Conservation (phyloP, 441 rosid species). For the Theobroma grandiflorum region DNA sequence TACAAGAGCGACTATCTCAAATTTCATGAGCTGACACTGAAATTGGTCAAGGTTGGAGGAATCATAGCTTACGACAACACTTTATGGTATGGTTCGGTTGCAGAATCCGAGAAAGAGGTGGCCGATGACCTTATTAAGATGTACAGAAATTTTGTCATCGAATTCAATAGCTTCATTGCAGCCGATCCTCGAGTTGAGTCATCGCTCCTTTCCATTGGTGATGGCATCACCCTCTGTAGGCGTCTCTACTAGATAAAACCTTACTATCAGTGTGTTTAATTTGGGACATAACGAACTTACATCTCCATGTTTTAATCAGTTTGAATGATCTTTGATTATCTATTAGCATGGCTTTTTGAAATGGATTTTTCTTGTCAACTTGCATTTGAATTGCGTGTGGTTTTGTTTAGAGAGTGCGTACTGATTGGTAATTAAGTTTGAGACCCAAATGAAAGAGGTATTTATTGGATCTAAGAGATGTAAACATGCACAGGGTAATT, state of each 20-base stretch:
- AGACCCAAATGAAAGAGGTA: no score
- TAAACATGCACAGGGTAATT: no score
- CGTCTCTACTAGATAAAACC: background rate
- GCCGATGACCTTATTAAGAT: background rate
- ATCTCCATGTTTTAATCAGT: no score
- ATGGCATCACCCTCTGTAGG: slow-evolving; percentile 21
- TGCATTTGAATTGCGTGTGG: no score
- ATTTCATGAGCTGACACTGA: background rate
- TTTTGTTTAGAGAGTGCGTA: no score
- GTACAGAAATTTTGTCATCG: background rate
- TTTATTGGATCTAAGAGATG: no score
- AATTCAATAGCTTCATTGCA: slow-evolving; percentile 16
- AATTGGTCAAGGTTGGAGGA: slow-evolving; percentile 16
- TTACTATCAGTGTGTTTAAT: no score
- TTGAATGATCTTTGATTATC: no score
- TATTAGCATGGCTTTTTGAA: no score
- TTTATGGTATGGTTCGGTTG: slow-evolving; percentile 13
- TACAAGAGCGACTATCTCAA: slow-evolving; percentile 1
- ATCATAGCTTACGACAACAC: slow-evolving; percentile 19
- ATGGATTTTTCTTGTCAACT: no score
- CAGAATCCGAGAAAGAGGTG: slow-evolving; percentile 2
- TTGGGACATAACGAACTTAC: no score
- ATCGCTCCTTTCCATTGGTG: slow-evolving; percentile 10
- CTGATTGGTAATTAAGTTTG: no score
- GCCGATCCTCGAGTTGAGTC: slow-evolving; percentile 15